Conservation (phyloP, 1,139 yeast species). For the Magnusiomyces paraingens region DNA sequence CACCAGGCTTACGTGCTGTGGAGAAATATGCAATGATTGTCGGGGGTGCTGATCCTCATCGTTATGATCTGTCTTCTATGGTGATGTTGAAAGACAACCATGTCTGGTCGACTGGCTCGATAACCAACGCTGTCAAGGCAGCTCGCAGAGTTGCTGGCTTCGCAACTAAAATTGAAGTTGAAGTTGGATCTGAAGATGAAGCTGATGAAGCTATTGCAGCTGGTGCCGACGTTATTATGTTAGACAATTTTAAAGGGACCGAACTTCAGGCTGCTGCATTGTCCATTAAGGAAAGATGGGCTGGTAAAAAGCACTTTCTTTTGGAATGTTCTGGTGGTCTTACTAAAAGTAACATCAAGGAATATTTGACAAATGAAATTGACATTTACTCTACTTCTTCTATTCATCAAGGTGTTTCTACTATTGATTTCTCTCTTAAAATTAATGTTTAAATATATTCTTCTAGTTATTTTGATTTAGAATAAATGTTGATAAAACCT, state of each 20-base stretch:
- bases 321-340: conserved; percentile 93
- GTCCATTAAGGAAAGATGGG: conserved; percentile 53
- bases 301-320: conserved; percentile 44
- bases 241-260: conserved; percentile 76
- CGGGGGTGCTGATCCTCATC: conserved; percentile 90
- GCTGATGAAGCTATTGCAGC: conserved; percentile 90
- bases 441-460: conserved; percentile 40
- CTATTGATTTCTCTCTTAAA: conserved; percentile 80
- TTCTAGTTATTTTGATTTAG: too few relatives aligned
- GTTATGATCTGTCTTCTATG: conserved; percentile 89
- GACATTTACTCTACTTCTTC: conserved; percentile 89
- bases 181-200: conserved; percentile 73
- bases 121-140: conserved; percentile 68
- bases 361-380: conserved; percentile 67
- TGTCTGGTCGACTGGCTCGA: conserved; percentile 86
- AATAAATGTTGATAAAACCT: too few relatives aligned
- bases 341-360: conserved; percentile 57
- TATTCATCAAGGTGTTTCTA: conserved; percentile 84
- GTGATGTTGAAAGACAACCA: conserved; percentile 96
- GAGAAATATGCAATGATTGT: conserved; percentile 94
- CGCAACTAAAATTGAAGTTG: conserved; percentile 86
- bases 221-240: conserved; percentile 94
- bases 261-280: conserved; percentile 62
- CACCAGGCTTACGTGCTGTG: conserved; percentile 82
- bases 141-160: conserved; percentile 86